These are phyloP conservation scores for Fusarium goolgardi DNA, from an alignment of 2,329 filamentous ascomycete genomes.

Conservation along the genomic window DNA sequence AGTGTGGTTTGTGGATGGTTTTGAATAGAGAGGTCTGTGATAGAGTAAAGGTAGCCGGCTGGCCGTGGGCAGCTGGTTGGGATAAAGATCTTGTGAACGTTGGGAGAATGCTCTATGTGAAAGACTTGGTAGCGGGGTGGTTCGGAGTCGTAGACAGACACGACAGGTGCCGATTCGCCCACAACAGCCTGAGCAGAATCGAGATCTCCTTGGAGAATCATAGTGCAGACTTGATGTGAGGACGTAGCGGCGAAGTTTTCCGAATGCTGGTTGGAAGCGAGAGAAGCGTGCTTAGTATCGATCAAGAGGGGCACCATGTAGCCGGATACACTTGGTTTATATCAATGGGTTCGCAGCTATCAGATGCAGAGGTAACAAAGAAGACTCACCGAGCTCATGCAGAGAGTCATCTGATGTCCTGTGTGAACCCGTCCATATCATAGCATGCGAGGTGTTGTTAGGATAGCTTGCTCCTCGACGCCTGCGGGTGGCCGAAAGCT, in stretches of 20 bases:
- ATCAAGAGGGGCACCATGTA: neutral
- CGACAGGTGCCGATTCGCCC: constrained; percentile 2
- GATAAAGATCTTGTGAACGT: constrained; percentile 38
- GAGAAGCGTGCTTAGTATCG: neutral
- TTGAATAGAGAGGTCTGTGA: neutral
- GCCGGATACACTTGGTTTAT: neutral
- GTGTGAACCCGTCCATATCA: constrained; percentile 15
- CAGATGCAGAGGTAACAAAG: constrained; percentile 5
- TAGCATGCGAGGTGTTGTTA: constrained; percentile 11
- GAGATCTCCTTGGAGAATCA: constrained; percentile 1
- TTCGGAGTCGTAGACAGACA: neutral
- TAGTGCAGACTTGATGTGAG: neutral
- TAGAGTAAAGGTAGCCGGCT: constrained; percentile 26
- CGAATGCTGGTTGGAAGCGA: neutral
- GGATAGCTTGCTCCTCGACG: constrained; percentile 2
- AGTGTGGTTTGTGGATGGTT: constrained; percentile 8
- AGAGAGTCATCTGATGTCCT: neutral
- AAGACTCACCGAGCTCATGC: neutral
- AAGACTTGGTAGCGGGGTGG: constrained; percentile 33
- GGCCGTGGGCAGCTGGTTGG: constrained; percentile 20
- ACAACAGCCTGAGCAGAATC: neutral
- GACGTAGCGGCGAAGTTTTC: neutral
- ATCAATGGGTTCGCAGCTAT: neutral
- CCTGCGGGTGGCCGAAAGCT: constrained; percentile 33
- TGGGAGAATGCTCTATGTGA: constrained; percentile 32